These are phyloP conservation scores for Ophiognomonia clavigignenti-juglandacearum DNA, from an alignment of 2,329 filamentous ascomycete genomes.

Conservation along the genomic window DNA sequence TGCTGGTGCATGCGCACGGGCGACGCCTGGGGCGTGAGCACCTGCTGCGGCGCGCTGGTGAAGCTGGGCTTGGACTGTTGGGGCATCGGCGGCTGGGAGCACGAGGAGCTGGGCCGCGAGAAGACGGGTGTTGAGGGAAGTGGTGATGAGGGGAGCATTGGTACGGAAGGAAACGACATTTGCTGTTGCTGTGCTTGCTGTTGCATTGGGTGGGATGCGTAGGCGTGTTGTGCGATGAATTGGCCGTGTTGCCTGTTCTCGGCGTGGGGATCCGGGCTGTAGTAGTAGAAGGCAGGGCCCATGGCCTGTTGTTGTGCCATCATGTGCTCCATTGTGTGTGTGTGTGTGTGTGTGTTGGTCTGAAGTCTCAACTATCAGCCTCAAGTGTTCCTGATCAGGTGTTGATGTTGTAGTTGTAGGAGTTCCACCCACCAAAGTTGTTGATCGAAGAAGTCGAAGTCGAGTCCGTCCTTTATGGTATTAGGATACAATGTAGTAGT, in stretches of 20 bases:
- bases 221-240: conserved; percentile 55
- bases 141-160: conserved; percentile 52
- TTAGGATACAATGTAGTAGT: conserved; percentile 23
- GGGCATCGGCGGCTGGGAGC: conserved; percentile 50
- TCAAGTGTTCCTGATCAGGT: not conserved
- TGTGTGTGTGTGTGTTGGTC: no score
- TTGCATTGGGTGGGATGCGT: conserved; percentile 24
- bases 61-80: conserved; percentile 42
- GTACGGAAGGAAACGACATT: conserved; percentile 48
- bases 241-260: conserved; percentile 71
- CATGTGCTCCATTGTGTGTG: conserved; percentile 62
- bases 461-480: conserved; percentile 17
- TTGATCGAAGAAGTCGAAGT: no score
- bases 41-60: conserved; percentile 52
- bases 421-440: conserved; percentile 9
- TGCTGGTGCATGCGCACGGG: conserved; percentile 58
- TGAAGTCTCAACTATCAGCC: conserved; percentile 18
- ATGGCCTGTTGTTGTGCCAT: conserved; percentile 51
- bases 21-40: conserved; percentile 69
- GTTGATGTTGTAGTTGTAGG: not conserved
- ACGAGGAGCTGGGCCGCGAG: conserved; percentile 60
- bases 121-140: conserved; percentile 60
- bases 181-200: conserved; percentile 44
- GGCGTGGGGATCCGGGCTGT: conserved; percentile 69
- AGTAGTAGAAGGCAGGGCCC: conserved; percentile 82